phyloP scores from a whole-genome alignment of 352 stramenopile genomes.

The Pythium myriotylum region DNA sequence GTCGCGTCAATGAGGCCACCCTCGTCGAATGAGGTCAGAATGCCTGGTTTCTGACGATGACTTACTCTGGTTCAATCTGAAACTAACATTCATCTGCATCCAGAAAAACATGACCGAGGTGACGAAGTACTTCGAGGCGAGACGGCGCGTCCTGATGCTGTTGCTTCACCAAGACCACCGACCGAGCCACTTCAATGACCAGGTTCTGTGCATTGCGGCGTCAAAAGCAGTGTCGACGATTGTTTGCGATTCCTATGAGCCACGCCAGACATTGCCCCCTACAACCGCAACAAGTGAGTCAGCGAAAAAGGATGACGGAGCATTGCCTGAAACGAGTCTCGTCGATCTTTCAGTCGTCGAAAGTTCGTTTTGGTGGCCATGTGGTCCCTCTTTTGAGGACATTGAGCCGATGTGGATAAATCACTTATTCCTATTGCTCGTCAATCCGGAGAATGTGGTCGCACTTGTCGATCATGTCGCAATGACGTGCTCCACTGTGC shows the following conservation, averaged over 20 bases:
- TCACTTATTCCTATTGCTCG: slow-evolving; percentile 65
- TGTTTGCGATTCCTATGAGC: slow-evolving; percentile 79
- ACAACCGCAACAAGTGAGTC: slow-evolving; percentile 21
- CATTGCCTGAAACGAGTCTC: slow-evolving; percentile 66
- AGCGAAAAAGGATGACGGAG: slow-evolving; percentile 61
- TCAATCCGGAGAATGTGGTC: slow-evolving; percentile 63
- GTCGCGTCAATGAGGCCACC: slow-evolving; percentile 70
- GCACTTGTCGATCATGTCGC: slow-evolving; percentile 78
- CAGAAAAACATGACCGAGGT: slow-evolving; percentile 38
- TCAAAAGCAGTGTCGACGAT: slow-evolving; percentile 71
- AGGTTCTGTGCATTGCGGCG: slow-evolving; percentile 47
- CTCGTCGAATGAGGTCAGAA: slow-evolving; percentile 42
- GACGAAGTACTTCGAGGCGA: slow-evolving; percentile 61
- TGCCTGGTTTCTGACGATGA: neutral
- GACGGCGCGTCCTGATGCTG: slow-evolving; percentile 55
- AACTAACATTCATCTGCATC: neutral
- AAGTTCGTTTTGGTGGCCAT: slow-evolving; percentile 84
- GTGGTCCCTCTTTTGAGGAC: slow-evolving; percentile 30
- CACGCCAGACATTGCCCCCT: slow-evolving; percentile 28
- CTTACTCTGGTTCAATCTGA: neutral
- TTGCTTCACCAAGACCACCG: slow-evolving; percentile 55
- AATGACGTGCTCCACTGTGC: slow-evolving; percentile 66
- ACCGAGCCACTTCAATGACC: slow-evolving; percentile 51
- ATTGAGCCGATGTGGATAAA: slow-evolving; percentile 70
- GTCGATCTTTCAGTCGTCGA: slow-evolving; percentile 78